These are phyloP conservation scores for Quambalaria eucalypti DNA, from an alignment of 1,284 basidiomycete genomes.

Conservation along the genomic window DNA sequence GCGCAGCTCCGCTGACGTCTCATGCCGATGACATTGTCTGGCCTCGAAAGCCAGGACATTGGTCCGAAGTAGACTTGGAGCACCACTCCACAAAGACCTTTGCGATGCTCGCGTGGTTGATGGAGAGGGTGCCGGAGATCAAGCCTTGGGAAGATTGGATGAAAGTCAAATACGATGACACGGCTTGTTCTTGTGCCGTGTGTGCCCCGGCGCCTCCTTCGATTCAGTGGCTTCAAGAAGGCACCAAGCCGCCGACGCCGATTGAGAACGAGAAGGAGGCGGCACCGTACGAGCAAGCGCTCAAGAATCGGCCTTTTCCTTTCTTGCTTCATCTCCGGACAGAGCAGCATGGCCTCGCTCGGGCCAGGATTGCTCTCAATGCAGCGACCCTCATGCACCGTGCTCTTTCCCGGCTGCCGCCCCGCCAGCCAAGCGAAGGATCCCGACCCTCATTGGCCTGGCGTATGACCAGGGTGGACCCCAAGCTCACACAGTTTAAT, in stretches of 20 bases:
- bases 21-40: conserved; percentile 20
- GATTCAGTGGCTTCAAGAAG: conserved; percentile 59
- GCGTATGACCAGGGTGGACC: conserved; percentile 70
- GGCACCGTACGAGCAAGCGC: conserved; percentile 52
- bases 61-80: conserved; percentile 28
- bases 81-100: conserved; percentile 32
- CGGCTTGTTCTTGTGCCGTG: conserved; percentile 52
- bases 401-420: conserved; percentile 69
- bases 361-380: conserved; percentile 77
- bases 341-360: conserved; percentile 55
- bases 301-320: conserved; percentile 75
- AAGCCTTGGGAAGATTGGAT: conserved; percentile 19
- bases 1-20: conserved; percentile 15
- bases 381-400: conserved; percentile 77
- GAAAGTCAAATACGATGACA: conserved; percentile 20
- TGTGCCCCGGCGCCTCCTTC: conserved; percentile 71
- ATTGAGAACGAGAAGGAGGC: conserved; percentile 33
- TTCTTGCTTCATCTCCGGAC: conserved; percentile 78
- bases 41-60: conserved; percentile 18
- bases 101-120: conserved; percentile 25
- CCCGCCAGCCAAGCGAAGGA: conserved; percentile 9
- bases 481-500: conserved; percentile 51
- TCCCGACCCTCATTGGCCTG: conserved; percentile 56
- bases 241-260: conserved; percentile 18
- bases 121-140: conserved; percentile 24